Base-by-base conservation (phyloP, 345 rosid species). In the Dipteronia dyeriana region DNA sequence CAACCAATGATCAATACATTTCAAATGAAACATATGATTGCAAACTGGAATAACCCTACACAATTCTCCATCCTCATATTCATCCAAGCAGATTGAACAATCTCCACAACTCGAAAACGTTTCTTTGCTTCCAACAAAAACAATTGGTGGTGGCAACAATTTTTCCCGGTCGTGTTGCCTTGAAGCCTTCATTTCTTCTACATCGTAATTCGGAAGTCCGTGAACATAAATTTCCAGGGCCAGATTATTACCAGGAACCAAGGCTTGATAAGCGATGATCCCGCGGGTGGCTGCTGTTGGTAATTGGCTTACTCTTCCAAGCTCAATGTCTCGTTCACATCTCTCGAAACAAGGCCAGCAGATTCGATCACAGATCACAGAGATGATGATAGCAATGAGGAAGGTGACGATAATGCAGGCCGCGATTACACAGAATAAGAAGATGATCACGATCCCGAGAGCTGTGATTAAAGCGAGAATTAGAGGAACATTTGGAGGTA, bases 1-100 rank as follows among this genome's bases (percentile, higher is more conserved):
- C 73, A 81, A 56, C 84, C 81, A 81, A 10, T 3, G 49, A 56
- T 70, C 81, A 2, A 81, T 78, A 31, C 84, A 81, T 12, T 13
- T 10, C n/a, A n/a, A 65, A 70, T 81, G 84, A 34, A 82, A 82
- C 20, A 82, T 61, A 57, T 75, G 81, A 1, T 78, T 49, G n/a
- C 81, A 82, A 0, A 26, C 41, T 16, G 70, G 77, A 49, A 74
- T 45, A 17, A 49, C 70, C 22, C 62, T 47, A 47, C 70, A 63
- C 0, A n/a, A 47, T 4, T 74, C 77, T 9, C 62, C 60, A 26
- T 45, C 47, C 19, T 1, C 7, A 25, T 63, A 74, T 29, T 74
- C 70, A 9, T 29, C 47, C 29, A 74, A 74, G 45, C 77, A 64
- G 3, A 74, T 49, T 3, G 62, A 47, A 20, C 71, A 75, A 5